Conservation (phyloP, 345 rosid genomes). For the Jatropha curcas region DNA sequence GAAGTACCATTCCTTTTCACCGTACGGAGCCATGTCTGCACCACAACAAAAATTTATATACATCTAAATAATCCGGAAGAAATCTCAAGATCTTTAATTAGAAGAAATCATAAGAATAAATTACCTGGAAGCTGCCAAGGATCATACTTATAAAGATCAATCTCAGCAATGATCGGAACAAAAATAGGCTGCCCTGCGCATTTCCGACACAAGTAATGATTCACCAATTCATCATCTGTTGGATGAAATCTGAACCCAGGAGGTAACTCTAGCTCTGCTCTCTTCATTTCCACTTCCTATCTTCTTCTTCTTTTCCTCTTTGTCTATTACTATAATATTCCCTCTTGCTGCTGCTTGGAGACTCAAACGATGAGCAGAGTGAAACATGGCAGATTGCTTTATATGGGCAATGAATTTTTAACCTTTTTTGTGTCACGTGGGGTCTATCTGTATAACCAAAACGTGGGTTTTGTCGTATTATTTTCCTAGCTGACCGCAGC, state of each 20-base stretch:
- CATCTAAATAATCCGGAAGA: not conserved
- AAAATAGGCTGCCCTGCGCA: conserved; percentile 53
- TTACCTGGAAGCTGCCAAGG: conserved; percentile 97
- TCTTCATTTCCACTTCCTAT: conserved; percentile 32
- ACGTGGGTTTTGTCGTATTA: conserved; percentile 13
- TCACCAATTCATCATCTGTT: conserved; percentile 87
- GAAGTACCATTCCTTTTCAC: conserved; percentile 95
- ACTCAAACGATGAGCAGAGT: not conserved
- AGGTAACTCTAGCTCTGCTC: conserved; percentile 59
- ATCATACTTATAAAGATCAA: conserved; percentile 81
- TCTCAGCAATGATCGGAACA: conserved; percentile 76
- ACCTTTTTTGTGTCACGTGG: not conserved
- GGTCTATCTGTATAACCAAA: conserved; percentile 3
- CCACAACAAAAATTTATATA: not conserved
- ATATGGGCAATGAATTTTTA: not conserved
- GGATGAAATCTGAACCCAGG: conserved; percentile 96
- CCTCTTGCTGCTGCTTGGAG: not conserved
- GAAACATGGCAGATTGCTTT: not conserved
- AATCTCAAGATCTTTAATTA: too few relatives aligned
- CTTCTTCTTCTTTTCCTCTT: not conserved
- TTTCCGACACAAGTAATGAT: conserved; percentile 67
- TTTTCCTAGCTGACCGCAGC: conserved; percentile 7
- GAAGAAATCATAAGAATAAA: not conserved
- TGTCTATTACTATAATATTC: not conserved
- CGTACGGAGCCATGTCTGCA: conserved; percentile 68